These are phyloP conservation scores for Orobanche coerulescens DNA, from an alignment of 257 asterid species.

Conservation along the genomic window DNA sequence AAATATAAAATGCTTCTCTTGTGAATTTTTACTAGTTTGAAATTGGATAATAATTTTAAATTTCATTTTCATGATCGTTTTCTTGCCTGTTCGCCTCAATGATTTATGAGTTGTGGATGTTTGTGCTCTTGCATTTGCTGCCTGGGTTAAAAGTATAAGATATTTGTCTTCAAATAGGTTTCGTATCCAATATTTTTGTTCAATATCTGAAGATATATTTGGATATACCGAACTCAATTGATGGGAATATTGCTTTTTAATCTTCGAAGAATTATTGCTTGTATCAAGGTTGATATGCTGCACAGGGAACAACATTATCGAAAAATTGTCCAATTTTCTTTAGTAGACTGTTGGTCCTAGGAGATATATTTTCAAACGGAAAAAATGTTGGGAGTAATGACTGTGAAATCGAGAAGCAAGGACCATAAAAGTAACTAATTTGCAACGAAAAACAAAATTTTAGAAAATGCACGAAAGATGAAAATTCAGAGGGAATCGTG, in stretches of 20 bases:
- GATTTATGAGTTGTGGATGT: background rate
- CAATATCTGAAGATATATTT: background rate
- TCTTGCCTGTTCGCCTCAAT: background rate
- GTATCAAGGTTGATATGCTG: background rate
- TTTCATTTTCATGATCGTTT: background rate
- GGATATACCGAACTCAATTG: background rate
- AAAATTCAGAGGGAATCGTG: background rate
- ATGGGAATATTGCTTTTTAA: background rate
- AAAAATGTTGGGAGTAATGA: background rate
- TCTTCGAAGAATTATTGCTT: background rate
- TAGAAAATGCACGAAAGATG: background rate
- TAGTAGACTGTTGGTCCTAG: background rate
- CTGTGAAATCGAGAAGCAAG: background rate
- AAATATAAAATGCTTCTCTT: background rate
- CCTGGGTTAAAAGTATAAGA: background rate
- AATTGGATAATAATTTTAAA: background rate
- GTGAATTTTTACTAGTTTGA: constrained; percentile 5
- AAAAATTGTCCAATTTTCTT: background rate
- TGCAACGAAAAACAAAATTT: background rate
- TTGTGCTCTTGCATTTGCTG: constrained; percentile 5
- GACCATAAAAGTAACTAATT: background rate
- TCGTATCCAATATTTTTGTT: background rate
- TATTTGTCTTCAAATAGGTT: constrained; percentile 2
- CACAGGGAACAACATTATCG: background rate
- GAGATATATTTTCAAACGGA: background rate